These are phyloP conservation scores for Mucor velutinosus DNA, from an alignment of 371 early-diverging fungal species.

Conservation along the genomic window DNA sequence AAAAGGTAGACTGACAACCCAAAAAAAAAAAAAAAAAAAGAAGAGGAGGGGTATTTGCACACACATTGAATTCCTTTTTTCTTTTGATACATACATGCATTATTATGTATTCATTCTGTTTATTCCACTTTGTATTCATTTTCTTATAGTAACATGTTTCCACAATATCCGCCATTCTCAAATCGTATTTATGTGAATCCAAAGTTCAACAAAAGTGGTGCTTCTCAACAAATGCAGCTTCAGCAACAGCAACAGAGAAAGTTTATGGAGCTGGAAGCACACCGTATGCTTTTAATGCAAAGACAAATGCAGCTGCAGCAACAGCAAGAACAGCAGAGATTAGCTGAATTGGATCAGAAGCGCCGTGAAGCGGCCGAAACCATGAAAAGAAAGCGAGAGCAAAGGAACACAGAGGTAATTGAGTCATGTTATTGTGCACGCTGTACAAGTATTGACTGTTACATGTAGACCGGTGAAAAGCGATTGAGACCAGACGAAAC, in stretches of 20 bases:
- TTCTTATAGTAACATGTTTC: constrained; percentile 11
- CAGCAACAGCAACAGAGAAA: constrained; percentile 1
- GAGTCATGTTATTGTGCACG: neutral
- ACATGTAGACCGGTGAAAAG: constrained; percentile 4
- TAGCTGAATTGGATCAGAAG: constrained; percentile 7
- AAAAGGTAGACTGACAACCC: neutral
- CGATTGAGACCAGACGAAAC: neutral
- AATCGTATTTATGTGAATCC: constrained; percentile 26
- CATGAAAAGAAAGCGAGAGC: constrained; percentile 5
- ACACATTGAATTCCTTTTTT: neutral
- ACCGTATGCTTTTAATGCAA: constrained; percentile 13
- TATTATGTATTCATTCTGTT: neutral
- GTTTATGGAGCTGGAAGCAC: constrained; percentile 14
- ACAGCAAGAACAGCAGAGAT: neutral
- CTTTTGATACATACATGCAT: neutral
- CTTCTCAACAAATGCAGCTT: neutral
- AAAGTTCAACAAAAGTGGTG: constrained; percentile 14
- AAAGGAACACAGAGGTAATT: constrained; percentile 1
- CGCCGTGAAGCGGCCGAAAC: constrained; percentile 18
- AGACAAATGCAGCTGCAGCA: constrained; percentile 6
- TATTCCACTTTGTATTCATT: neutral
- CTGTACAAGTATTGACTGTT: neutral
- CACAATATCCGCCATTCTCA: constrained; percentile 13
- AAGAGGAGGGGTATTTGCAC: neutral
- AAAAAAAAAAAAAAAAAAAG: neutral